Base-by-base conservation (phyloP, 2,329 filamentous ascomycete species). In the Phialophora chinensis region DNA sequence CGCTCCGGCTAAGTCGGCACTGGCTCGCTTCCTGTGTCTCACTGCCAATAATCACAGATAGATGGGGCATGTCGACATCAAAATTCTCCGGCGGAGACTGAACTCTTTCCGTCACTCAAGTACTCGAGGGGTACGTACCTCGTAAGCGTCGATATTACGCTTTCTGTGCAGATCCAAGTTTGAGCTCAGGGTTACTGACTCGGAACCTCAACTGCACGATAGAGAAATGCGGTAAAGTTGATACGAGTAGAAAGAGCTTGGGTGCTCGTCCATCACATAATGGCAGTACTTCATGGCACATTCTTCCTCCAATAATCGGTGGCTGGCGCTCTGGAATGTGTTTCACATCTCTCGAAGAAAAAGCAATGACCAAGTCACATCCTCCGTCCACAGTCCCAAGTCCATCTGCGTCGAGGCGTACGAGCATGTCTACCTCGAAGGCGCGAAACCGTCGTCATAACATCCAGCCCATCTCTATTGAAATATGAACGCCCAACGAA, bases 1-100 rank as follows among this genome's bases (percentile, higher is more conserved):
- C 23, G 47, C 55, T 27, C 55, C 65, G 65, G 65, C 47, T 63
- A 66, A 60, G 31, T 63, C 65, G 65, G 65, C 17, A 42, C 47
- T 60, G 60, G 60, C 25, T 55, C 54, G 56, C 62, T 54, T 60
- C 47, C 20, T 14, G 23, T 25, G 27, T 49, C 17, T 44, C 12
- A 44, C 31, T n/a, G 12, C 59, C 59, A 61, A 55, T 62, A 17
- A 56, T 27, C 17, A 20, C 44, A 42, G 38, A 7, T 1, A 10
- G 17, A 17, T 3, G 38, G 14, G 17, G 38, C 38, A 44, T n/a
- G 25, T 54, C 38, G 60, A 55, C 60, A 49, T 55, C 29, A 20
- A 62, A 56, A 62, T 56, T 62, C 60, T 62, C 60, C 60, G 60
- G 60, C 50, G 38, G 38, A 17, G 17, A n/a, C 38, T 44, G 38